Base-by-base conservation (phyloP, 108 stramenopile genomes). In the Skeletonema grethae region DNA sequence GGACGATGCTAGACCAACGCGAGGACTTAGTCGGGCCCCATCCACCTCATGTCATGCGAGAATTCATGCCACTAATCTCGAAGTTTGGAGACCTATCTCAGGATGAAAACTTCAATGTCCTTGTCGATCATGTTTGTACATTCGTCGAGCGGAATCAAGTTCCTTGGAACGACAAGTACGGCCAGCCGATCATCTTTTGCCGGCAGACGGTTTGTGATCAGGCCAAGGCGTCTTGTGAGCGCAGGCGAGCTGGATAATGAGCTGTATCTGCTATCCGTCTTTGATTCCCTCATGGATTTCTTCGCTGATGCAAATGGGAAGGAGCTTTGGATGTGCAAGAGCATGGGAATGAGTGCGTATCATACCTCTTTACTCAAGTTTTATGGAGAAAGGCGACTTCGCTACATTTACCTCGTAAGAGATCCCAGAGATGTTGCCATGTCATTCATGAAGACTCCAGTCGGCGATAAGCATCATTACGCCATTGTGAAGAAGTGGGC, bases 81-180 rank as follows among this genome's bases (percentile, higher is more conserved):
- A 69, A 70, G 39, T 76, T 57, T 56, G 75, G 75, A n/a, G 69
- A 76, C 32, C 56, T 75, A 18, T 57, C 66, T 9, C 20, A 29
- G 3, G 67, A 75, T 18, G 67, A 59, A 15, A 75, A 68, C 67
- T 68, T 75, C 13, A 30, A 50, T 10, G 57, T 81, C 22, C 74
- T 81, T 22, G 38, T 81, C 25, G 80, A 81, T 24, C 80, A 81
- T 65, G 73, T 81, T 10, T 81, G 80, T 36, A 61, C 80, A 0
- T 81, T 81, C 57, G 80, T 81, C 35, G 80, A 81, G 71, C 32
- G 69, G 15, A 81, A 81, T 61, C 80, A 81, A 65, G 80, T 81
- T 1, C 80, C 67, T 11, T 81, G 80, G 80, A 50, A 34, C 15
- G 69, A 81, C 62, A 57, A 60, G 48, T 69, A 75, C 57, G 67